These are phyloP conservation scores for Corniculantispora saksenae DNA, from an alignment of 2,329 filamentous ascomycete genomes.

Conservation along the genomic window DNA sequence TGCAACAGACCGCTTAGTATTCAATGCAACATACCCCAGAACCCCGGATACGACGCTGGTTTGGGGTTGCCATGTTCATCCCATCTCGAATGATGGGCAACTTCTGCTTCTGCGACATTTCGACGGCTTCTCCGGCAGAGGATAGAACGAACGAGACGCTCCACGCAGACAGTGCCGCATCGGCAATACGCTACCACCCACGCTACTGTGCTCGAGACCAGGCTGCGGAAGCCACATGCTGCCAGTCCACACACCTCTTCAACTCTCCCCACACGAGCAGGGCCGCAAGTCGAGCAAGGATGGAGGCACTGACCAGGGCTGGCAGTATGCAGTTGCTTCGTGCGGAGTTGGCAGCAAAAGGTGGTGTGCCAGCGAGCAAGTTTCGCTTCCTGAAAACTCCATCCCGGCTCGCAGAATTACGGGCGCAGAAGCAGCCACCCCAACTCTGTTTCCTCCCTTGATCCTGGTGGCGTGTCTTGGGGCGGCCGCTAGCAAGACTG, in stretches of 20 bases:
- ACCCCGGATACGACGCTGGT: neutral
- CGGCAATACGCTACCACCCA: neutral
- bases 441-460: neutral
- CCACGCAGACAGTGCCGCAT: neutral
- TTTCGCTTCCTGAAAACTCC: neutral
- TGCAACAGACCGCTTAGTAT: neutral
- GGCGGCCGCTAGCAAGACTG: neutral
- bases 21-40: conserved; percentile 14
- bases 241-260: neutral
- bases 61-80: neutral
- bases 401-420: neutral
- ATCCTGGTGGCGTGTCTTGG: conserved; percentile 1
- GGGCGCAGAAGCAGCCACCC: neutral
- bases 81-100: neutral
- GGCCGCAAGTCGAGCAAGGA: neutral
- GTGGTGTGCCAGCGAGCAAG: neutral
- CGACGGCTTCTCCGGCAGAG: neutral
- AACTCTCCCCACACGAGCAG: conserved; percentile 6
- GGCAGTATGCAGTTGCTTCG: conserved; percentile 1
- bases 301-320: neutral
- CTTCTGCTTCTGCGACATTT: neutral
- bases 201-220: neutral
- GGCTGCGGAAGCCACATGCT: conserved; percentile 6
- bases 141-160: neutral
- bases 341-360: neutral